Conservation (phyloP, 306 rosid species). For the Begonia loranthoides region DNA sequence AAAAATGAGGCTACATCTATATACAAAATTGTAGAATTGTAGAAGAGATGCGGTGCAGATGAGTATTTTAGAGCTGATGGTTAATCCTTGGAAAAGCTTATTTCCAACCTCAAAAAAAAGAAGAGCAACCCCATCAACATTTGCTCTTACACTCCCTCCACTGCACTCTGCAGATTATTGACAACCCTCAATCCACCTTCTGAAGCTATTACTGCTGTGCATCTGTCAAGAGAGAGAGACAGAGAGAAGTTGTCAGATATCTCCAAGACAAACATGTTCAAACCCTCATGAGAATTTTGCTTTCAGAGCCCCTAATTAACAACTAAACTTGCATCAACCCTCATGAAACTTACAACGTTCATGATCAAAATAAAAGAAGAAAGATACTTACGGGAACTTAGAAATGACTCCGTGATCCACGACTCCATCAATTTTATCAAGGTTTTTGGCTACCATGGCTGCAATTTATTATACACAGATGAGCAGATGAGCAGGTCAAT, state of each 20-base stretch:
- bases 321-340: too few species aligned
- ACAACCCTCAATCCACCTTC: slow-evolving; percentile 12
- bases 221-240: slow-evolving; percentile 11
- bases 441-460: slow-evolving; percentile 59
- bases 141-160: slow-evolving; percentile 6
- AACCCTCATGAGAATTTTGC: not conserved
- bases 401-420: slow-evolving; percentile 63
- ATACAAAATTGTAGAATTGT: too few species aligned
- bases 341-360: too few species aligned
- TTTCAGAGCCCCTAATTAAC: not conserved
- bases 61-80: too few species aligned
- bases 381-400: slow-evolving; percentile 54
- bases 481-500: slow-evolving; percentile 8
- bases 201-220: slow-evolving; percentile 25
- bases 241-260: not conserved
- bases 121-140: not conserved
- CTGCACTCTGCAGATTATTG: slow-evolving; percentile 17
- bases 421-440: slow-evolving; percentile 47
- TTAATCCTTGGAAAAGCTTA: not conserved
- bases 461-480: slow-evolving; percentile 16
- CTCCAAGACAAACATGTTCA: too few species aligned
- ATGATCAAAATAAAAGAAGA: not conserved
- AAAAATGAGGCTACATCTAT: too few species aligned
- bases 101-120: not conserved
- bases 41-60: too few species aligned